Conservation (phyloP, 2,329 filamentous ascomycete genomes). For the Epichloe sylvatica region DNA sequence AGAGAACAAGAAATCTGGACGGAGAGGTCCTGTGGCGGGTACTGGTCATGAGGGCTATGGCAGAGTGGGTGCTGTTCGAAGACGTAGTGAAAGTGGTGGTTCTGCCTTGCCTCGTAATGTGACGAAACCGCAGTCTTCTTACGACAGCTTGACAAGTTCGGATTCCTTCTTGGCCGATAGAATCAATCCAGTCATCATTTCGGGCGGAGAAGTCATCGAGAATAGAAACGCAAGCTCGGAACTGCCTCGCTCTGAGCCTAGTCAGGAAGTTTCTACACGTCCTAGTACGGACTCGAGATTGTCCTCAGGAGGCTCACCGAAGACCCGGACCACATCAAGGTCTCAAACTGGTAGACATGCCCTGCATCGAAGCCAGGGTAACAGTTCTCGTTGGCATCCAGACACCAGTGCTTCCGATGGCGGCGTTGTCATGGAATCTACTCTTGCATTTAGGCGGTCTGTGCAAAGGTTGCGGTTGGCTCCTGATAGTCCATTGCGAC, state of each 20-base stretch:
- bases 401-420: slow-evolving; percentile 44
- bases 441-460: slow-evolving; percentile 41
- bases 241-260: slow-evolving; percentile 25
- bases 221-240: slow-evolving; percentile 37
- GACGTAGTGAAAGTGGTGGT: slow-evolving; percentile 48
- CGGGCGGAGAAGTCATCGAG: slow-evolving; percentile 47
- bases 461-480: slow-evolving; percentile 35
- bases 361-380: slow-evolving; percentile 25
- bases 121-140: slow-evolving; percentile 31
- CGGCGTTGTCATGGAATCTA: slow-evolving; percentile 29
- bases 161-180: slow-evolving; percentile 48
- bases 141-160: slow-evolving; percentile 34
- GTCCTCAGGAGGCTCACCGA: slow-evolving; percentile 26
- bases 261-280: slow-evolving; percentile 30
- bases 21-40: slow-evolving; percentile 73
- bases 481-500: slow-evolving; percentile 29
- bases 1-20: slow-evolving; percentile 24
- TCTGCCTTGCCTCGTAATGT: slow-evolving; percentile 33
- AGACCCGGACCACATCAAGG: slow-evolving; percentile 26
- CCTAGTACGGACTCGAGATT: slow-evolving; percentile 29
- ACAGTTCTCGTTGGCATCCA: slow-evolving; percentile 30
- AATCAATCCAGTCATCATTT: slow-evolving; percentile 52
- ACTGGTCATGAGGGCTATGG: slow-evolving; percentile 86
- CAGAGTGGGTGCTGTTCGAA: slow-evolving; percentile 44
- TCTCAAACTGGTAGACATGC: slow-evolving; percentile 41